phyloP scores from a whole-genome alignment of 1,284 basidiomycete genomes.

The Malassezia nana region DNA sequence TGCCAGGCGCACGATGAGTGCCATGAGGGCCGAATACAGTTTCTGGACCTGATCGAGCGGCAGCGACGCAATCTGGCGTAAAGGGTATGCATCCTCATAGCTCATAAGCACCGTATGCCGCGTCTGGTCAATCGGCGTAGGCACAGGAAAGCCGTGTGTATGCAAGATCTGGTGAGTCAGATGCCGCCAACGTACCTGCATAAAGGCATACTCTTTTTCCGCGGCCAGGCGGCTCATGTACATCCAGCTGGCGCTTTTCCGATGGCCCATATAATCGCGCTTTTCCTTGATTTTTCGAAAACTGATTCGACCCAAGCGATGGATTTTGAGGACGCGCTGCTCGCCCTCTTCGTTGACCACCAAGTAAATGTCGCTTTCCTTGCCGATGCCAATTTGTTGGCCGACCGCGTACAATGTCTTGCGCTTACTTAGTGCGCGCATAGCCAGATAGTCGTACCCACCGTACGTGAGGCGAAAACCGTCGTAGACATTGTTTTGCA shows the following conservation, averaged over 20 bases:
- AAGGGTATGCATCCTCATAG: constrained; percentile 84
- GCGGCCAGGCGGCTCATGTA: constrained; percentile 94
- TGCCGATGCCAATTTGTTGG: constrained; percentile 94
- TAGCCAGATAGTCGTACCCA: constrained; percentile 89
- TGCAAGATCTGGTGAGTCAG: constrained; percentile 65
- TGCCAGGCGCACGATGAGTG: constrained; percentile 87
- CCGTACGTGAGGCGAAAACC: constrained; percentile 95
- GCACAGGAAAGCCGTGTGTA: constrained; percentile 86
- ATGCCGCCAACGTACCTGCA: constrained; percentile 62
- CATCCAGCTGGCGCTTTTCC: constrained; percentile 97
- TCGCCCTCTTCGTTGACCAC: constrained; percentile 73
- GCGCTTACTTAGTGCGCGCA: constrained; percentile 75
- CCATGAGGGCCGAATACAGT: constrained; percentile 87
- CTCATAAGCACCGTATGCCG: constrained; percentile 94
- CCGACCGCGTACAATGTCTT: constrained; percentile 57
- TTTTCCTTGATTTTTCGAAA: constrained; percentile 96
- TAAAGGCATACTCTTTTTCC: constrained; percentile 95
- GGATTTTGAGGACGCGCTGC: constrained; percentile 81
- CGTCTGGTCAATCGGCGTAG: constrained; percentile 82
- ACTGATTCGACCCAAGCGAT: constrained; percentile 84
- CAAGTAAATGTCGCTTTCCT: constrained; percentile 94
- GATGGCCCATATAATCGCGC: constrained; percentile 88
- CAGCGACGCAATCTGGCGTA: constrained; percentile 80
- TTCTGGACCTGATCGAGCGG: constrained; percentile 64
- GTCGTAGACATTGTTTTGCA: constrained; percentile 89